phyloP scores from a whole-genome alignment of 129 eudicot species.

The Erigeron canadensis region DNA sequence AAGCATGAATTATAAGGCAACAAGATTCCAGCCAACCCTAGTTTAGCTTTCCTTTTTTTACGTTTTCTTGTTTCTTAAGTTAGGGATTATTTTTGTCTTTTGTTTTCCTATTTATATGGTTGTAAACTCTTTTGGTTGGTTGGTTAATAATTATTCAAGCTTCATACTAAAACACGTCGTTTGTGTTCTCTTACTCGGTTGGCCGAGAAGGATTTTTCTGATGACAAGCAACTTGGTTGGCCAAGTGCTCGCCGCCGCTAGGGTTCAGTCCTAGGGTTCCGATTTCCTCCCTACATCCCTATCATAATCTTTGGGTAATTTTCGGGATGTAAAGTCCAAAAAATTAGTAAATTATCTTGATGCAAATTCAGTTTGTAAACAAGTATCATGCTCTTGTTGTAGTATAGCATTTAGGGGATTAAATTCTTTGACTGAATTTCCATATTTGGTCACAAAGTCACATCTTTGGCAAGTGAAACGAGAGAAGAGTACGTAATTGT shows the following conservation, averaged over 20 bases:
- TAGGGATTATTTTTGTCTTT: background rate
- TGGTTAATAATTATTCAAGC: background rate
- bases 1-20: background rate
- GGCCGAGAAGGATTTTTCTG: background rate
- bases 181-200: background rate
- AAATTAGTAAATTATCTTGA: too few species aligned
- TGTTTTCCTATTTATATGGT: background rate
- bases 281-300: background rate
- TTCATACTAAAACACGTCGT: background rate
- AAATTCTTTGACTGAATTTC: background rate
- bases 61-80: background rate
- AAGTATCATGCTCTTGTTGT: background rate
- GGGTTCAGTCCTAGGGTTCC: background rate
- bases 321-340: background rate
- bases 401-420: background rate
- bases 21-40: background rate
- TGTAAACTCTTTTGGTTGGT: background rate
- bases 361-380: too few species aligned
- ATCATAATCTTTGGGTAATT: background rate
- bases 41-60: background rate
- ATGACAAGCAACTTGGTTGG: conserved; percentile 5
- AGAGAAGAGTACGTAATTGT: too few species aligned
- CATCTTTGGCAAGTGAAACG: background rate
- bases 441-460: background rate
- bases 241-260: conserved; percentile 13